Base-by-base conservation (phyloP, 1,284 basidiomycete species). In the Tremellales sp. region DNA sequence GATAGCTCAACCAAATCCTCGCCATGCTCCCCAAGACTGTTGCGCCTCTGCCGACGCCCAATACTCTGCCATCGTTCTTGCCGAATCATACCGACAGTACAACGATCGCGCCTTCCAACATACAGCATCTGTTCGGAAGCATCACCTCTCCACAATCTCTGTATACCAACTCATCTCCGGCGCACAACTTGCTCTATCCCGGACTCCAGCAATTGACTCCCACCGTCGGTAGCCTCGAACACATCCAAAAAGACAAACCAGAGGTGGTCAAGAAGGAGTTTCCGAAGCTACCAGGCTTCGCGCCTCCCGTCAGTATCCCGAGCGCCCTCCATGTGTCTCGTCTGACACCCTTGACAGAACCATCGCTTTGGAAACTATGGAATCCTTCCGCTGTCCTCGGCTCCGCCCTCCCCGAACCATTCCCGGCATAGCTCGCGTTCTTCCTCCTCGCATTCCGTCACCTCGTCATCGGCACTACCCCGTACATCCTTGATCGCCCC, bases 291-390 rank as follows among this genome's bases (percentile, higher is more conserved):
- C 89, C 90, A 25, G 89, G 89, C 2, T 92, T 92, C 69, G 85
- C 87, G 18, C 86, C 89, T 22, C 89, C 88, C 45, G 86, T 89
- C 68, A 63, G 53, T 53, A 18, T 21, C 14, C n/a, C 29, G 10
- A 19, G 9, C 45, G 53, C 56, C 18, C 53, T 48, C 60, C n/a
- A n/a, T n/a, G n/a, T n/a, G n/a, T n/a, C n/a, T n/a, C n/a, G 41
- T 58, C 47, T 58, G 38, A 40, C 36, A 29, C 21, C 22, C 33
- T 19, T 27, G 3, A 13, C 65, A 88, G 85, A 83, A 85, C 25
- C 87, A 91, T 72, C 88, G 89, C 68, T 91, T 90, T 68, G 86
- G 86, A 21, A 86, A 85, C 13, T 93, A 93, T 63, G 90, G 89
- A 14, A 89, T 92, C 56, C 80, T 71, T 25, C 68, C 64, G 2